These are phyloP conservation scores for Hirsutella rhossiliensis DNA, from an alignment of 2,329 filamentous ascomycete genomes.

Conservation along the genomic window DNA sequence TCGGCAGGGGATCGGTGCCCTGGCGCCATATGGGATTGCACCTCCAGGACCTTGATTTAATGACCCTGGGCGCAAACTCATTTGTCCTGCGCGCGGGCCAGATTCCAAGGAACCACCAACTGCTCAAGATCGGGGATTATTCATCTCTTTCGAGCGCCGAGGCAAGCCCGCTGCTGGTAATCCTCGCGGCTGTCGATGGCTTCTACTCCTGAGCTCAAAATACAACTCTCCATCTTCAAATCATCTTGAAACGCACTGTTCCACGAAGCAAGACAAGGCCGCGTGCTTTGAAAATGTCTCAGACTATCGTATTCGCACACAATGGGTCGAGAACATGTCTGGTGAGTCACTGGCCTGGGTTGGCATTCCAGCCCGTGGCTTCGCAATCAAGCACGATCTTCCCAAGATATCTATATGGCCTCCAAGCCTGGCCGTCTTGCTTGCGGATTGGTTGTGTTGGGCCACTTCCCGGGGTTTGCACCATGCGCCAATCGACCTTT, in stretches of 20 bases:
- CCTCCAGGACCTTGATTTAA: not conserved
- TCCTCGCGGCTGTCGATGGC: not conserved
- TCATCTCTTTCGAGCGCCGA: not conserved
- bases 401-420: not conserved
- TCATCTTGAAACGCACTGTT: not conserved
- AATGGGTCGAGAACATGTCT: not conserved
- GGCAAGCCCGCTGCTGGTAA: not conserved
- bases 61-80: not conserved
- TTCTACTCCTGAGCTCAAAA: not conserved
- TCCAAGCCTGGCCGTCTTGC: too few species aligned
- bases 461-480: not conserved
- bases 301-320: not conserved
- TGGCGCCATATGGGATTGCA: not conserved
- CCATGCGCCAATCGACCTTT: not conserved
- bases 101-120: not conserved
- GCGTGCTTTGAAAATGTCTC: not conserved
- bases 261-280: not conserved
- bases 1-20: not conserved
- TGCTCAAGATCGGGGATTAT: not conserved
- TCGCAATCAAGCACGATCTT: not conserved
- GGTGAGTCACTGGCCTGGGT: not conserved
- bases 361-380: not conserved
- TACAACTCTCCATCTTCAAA: not conserved
- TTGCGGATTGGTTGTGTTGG: not conserved
- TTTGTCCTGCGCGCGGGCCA: not conserved